Evolutionary conservation across 345 rosid species (phyloP).

Genomic region (Heritiera littoralis): DNA sequence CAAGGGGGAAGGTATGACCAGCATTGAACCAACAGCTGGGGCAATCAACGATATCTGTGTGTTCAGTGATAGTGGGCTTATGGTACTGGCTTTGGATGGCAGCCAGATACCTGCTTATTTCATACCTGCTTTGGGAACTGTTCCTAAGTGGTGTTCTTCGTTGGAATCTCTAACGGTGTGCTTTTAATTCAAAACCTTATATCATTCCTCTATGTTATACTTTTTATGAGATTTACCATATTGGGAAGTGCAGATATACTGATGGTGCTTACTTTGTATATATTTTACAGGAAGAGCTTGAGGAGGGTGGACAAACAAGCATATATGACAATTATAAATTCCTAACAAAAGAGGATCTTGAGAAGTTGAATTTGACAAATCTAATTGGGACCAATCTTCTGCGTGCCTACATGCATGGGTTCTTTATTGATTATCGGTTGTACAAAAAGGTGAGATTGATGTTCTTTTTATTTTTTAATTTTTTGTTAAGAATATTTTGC

Average conservation of each 20-base stretch:
- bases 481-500: not conserved
- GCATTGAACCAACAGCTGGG: slow-evolving; percentile 88
- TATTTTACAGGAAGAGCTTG: slow-evolving; percentile 82
- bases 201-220: slow-evolving; percentile 1
- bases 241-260: slow-evolving; percentile 13
- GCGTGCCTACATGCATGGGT: slow-evolving; percentile 96
- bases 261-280: slow-evolving; percentile 3
- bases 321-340: slow-evolving; percentile 88
- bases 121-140: slow-evolving; percentile 91
- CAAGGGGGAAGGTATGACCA: slow-evolving; percentile 91
- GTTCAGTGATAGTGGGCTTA: slow-evolving; percentile 80
- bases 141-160: slow-evolving; percentile 88
- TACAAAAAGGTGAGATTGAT: slow-evolving; percentile 67
- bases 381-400: slow-evolving; percentile 89
- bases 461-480: not conserved
- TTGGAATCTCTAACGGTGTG: slow-evolving; percentile 82
- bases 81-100: slow-evolving; percentile 81
- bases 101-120: slow-evolving; percentile 87
- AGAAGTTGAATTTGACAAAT: slow-evolving; percentile 73
- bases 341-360: slow-evolving; percentile 82
- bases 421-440: slow-evolving; percentile 66
- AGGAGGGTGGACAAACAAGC: slow-evolving; percentile 77
- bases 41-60: slow-evolving; percentile 85
- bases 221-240: not conserved
- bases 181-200: slow-evolving; percentile 16